Percentiles rank a stretch among this genome's conserved stretches.
Evolutionary conservation across 148 eudicot genomes (phyloP).

Genomic region (Chenopodium album): DNA sequence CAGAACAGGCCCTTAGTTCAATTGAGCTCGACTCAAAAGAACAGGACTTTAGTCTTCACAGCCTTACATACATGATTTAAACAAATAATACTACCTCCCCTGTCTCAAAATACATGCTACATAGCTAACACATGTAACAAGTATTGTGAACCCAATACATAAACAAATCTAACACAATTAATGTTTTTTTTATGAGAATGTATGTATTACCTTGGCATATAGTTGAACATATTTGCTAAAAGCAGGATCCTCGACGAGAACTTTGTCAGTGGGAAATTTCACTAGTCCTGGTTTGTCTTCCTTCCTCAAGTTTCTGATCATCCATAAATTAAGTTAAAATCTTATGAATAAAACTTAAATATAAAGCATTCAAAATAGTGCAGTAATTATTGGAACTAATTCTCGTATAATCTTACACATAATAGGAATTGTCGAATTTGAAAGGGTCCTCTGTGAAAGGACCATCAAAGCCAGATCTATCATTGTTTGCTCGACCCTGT

Average conservation of each 20-base stretch:
- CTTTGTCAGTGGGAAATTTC: constrained; percentile 77
- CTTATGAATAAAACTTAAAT: not conserved
- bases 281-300: constrained; percentile 53
- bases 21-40: too few relatives aligned
- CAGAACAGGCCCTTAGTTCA: too few relatives aligned
- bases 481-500: constrained; percentile 79
- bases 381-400: too few relatives aligned
- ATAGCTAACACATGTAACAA: too few relatives aligned
- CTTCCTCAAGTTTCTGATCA: constrained; percentile 61
- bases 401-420: constrained; percentile 41
- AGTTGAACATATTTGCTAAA: constrained; percentile 57
- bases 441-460: constrained; percentile 74
- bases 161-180: too few relatives aligned
- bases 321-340: not conserved
- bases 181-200: not conserved
- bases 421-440: constrained; percentile 85
- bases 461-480: constrained; percentile 88
- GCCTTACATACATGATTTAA: too few relatives aligned
- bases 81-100: too few relatives aligned
- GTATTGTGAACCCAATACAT: too few relatives aligned
- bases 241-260: constrained; percentile 53
- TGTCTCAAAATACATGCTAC: too few relatives aligned
- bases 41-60: too few relatives aligned
- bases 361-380: not conserved
- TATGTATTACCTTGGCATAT: constrained; percentile 59